Conservation (phyloP, 352 stramenopile genomes). For the Phytophthora sansomeana region DNA sequence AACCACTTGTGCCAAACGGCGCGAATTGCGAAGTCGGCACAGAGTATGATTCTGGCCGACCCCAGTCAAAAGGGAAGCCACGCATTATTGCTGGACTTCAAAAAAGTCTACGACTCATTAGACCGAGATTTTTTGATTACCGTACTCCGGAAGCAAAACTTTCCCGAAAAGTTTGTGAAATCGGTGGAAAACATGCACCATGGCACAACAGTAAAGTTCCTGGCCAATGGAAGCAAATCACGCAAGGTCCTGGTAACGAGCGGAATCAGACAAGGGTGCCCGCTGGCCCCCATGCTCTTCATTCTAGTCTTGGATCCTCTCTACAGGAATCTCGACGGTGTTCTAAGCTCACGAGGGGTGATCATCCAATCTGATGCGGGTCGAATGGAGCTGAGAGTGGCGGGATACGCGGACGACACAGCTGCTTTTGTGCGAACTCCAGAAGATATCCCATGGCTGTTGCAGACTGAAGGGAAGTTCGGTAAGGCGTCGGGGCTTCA, state of each 20-base stretch:
- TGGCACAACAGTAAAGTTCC: not conserved
- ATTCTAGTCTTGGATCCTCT: not conserved
- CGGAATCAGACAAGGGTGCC: not conserved
- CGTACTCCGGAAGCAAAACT: not conserved
- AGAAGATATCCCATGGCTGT: too few relatives aligned
- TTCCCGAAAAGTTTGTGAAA: too few relatives aligned
- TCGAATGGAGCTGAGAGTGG: too few relatives aligned
- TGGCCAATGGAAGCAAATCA: not conserved
- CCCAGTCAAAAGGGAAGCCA: not conserved
- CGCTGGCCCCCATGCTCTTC: slow-evolving; percentile 5
- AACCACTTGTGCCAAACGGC: too few relatives aligned
- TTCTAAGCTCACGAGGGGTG: too few relatives aligned
- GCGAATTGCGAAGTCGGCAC: too few relatives aligned
- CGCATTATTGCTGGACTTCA: not conserved
- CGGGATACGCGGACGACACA: too few relatives aligned
- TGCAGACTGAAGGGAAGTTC: too few relatives aligned
- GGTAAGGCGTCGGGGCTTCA: too few relatives aligned
- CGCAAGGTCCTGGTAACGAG: not conserved
- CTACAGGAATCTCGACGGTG: not conserved
- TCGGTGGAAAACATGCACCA: too few relatives aligned
- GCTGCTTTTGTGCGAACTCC: too few relatives aligned
- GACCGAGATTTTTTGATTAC: not conserved
- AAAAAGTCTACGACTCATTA: slow-evolving; percentile 1
- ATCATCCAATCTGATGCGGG: too few relatives aligned
- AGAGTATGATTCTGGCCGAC: not conserved